Conservation (phyloP, 495 filamentous ascomycete species). For the Hyaloscypha finlandica region DNA sequence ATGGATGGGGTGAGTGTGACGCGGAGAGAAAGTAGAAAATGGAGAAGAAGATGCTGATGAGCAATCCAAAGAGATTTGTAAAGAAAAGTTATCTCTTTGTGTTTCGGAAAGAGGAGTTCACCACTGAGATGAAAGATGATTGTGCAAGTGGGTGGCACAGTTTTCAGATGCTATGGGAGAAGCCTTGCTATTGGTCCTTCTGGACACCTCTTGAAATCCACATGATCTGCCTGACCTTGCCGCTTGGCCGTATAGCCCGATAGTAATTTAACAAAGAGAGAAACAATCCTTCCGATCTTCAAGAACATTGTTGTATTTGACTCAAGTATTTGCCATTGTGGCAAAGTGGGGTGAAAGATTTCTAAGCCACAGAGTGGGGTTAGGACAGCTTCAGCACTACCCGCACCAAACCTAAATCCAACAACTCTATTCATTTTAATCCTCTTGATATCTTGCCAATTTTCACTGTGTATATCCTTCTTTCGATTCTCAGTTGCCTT, state of each 20-base stretch:
- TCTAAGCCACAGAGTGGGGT: background rate
- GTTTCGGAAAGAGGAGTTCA: background rate
- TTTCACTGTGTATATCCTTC: too few species aligned
- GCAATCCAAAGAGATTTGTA: background rate
- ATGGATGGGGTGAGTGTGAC: conserved; percentile 17
- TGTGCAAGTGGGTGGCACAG: background rate
- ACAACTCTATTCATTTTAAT: background rate
- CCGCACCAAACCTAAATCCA: background rate
- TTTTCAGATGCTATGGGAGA: background rate
- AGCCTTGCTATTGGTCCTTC: background rate
- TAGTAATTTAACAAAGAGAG: background rate
- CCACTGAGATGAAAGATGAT: background rate
- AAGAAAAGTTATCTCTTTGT: background rate
- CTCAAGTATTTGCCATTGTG: background rate
- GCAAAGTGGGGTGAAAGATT: conserved; percentile 5
- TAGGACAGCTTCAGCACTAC: background rate
- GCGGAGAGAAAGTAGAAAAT: conserved; percentile 1
- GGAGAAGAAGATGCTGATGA: background rate
- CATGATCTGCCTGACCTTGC: background rate
- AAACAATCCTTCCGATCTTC: background rate
- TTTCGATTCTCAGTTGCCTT: background rate
- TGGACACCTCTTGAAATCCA: background rate
- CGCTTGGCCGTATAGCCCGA: background rate
- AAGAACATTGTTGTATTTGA: background rate
- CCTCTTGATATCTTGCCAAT: background rate